Evolutionary conservation across 192 early-diverging fungal species (phyloP).

Genomic region (Podila clonocystis): DNA sequence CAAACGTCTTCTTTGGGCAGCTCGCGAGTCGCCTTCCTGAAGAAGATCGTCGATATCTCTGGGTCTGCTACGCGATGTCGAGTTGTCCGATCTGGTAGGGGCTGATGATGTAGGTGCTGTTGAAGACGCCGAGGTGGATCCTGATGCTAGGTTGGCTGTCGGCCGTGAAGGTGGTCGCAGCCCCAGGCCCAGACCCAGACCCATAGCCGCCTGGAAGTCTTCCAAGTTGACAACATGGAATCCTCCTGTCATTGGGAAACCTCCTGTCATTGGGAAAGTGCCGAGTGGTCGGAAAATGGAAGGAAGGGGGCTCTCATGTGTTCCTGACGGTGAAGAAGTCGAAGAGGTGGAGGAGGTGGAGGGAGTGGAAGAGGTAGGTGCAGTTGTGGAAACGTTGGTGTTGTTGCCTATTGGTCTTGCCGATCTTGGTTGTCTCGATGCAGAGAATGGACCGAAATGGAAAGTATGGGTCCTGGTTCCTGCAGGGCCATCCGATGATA

Average conservation of each 20-base stretch:
- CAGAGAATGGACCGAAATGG: conserved; percentile 10
- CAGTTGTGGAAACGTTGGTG: not conserved
- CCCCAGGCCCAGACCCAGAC: too few relatives aligned
- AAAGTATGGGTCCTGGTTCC: conserved; percentile 4
- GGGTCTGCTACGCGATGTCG: not conserved
- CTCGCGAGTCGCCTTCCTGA: not conserved
- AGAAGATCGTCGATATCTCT: not conserved
- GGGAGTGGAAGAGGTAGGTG: not conserved
- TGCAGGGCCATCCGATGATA: not conserved
- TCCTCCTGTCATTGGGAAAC: conserved; percentile 20
- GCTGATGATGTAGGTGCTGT: not conserved
- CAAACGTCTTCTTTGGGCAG: not conserved
- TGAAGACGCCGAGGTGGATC: not conserved
- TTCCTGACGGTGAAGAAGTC: too few relatives aligned
- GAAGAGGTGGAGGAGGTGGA: too few relatives aligned
- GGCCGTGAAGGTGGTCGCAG: too few relatives aligned
- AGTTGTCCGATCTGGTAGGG: not conserved
- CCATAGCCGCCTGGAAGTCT: too few relatives aligned
- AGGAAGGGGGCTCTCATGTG: not conserved
- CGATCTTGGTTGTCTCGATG: too few relatives aligned
- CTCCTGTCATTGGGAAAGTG: conserved; percentile 20
- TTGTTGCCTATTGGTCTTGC: not conserved
- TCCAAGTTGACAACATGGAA: not conserved
- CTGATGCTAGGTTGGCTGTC: too few relatives aligned
- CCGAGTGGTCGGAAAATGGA: conserved; percentile 4